Evolutionary conservation across 2,329 filamentous ascomycete genomes (phyloP).

Genomic region (Bipolaris cookei): DNA sequence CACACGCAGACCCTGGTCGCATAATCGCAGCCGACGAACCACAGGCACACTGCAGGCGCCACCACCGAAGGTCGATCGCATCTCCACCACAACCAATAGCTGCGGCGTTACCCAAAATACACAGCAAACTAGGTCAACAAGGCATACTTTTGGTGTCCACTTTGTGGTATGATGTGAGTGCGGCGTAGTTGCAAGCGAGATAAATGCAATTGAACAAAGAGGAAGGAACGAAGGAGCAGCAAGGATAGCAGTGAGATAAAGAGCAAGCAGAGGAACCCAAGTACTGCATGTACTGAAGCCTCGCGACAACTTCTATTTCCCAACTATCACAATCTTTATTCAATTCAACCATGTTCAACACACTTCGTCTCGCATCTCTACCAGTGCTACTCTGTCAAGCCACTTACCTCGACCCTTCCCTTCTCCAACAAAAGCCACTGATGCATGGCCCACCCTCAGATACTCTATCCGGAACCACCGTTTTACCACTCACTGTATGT

Average conservation of each 20-base stretch:
- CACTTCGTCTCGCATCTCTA: not conserved
- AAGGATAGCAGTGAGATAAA: not conserved
- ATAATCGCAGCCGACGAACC: conserved; percentile 9
- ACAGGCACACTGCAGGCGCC: conserved; percentile 15
- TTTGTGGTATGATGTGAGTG: not conserved
- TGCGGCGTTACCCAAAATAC: conserved; percentile 7
- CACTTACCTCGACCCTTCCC: conserved; percentile 7
- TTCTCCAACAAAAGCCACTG: conserved; percentile 16
- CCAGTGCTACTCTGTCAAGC: conserved; percentile 1
- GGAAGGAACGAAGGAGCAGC: not conserved
- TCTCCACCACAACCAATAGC: not conserved
- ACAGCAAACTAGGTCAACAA: not conserved
- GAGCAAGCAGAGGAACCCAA: not conserved
- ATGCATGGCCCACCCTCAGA: not conserved
- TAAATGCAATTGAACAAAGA: not conserved
- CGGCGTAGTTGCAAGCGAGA: conserved; percentile 1
- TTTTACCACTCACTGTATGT: conserved; percentile 4
- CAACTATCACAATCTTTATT: not conserved
- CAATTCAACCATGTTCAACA: conserved; percentile 2
- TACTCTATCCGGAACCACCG: not conserved
- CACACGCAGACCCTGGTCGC: conserved; percentile 8
- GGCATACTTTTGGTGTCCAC: not conserved
- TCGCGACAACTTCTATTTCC: not conserved
- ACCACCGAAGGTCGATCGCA: conserved; percentile 3
- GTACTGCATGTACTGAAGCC: not conserved